These are phyloP conservation scores for Diutina scorzettiae DNA, from an alignment of 1,139 yeast species.

Conservation along the genomic window DNA sequence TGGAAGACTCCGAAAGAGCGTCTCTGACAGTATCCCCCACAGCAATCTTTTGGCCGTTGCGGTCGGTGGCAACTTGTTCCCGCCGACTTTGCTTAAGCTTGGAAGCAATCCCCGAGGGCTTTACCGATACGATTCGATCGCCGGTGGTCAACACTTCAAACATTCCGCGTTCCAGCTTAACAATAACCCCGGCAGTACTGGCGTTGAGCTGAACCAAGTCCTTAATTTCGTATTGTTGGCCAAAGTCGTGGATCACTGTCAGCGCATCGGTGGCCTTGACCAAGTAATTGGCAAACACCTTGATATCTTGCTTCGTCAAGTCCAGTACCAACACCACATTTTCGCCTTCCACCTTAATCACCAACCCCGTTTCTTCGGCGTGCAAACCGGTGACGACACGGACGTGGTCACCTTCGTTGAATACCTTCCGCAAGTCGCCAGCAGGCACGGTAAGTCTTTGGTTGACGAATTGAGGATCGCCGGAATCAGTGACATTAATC, in stretches of 20 bases:
- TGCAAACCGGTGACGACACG: slow-evolving; percentile 88
- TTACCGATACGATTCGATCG: slow-evolving; percentile 60
- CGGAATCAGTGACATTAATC: slow-evolving; percentile 41
- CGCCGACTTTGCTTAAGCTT: slow-evolving; percentile 52
- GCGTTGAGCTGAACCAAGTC: slow-evolving; percentile 86
- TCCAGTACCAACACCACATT: slow-evolving; percentile 85
- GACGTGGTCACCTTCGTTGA: slow-evolving; percentile 89
- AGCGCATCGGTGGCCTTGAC: slow-evolving; percentile 71
- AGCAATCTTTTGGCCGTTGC: slow-evolving; percentile 69
- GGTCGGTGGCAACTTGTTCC: slow-evolving; percentile 79
- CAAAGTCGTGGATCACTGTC: slow-evolving; percentile 27
- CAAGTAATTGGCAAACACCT: slow-evolving; percentile 84
- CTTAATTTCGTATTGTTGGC: slow-evolving; percentile 74
- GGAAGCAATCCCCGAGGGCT: slow-evolving; percentile 72
- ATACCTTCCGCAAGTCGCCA: slow-evolving; percentile 71
- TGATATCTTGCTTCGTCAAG: slow-evolving; percentile 75
- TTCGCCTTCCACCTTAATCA: slow-evolving; percentile 70
- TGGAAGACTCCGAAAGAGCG: slow-evolving; percentile 46
- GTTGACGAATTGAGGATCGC: slow-evolving; percentile 36
- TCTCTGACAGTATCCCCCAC: slow-evolving; percentile 91
- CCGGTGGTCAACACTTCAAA: slow-evolving; percentile 76
- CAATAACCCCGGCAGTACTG: slow-evolving; percentile 78
- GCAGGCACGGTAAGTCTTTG: slow-evolving; percentile 59
- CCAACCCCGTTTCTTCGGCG: slow-evolving; percentile 89
- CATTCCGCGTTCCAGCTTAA: slow-evolving; percentile 78